Evolutionary conservation across 1,139 yeast genomes (phyloP).

Genomic region (Suhomyces atakaporum): DNA sequence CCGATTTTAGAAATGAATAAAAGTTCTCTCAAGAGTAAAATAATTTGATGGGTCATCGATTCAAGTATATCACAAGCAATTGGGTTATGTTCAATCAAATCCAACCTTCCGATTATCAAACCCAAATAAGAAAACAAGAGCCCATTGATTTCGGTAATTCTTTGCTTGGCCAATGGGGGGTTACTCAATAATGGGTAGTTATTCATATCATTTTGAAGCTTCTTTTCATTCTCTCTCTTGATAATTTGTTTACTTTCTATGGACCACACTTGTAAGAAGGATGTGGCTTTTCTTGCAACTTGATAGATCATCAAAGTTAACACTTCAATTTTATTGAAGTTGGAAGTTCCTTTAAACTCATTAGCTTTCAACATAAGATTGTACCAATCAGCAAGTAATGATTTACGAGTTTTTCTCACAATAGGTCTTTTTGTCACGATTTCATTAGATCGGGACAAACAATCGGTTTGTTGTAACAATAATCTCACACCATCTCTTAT

Average conservation of each 20-base stretch:
- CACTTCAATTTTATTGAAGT: constrained; percentile 64
- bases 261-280: constrained; percentile 77
- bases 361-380: constrained; percentile 85
- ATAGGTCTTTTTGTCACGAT: constrained; percentile 70
- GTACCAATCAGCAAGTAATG: constrained; percentile 87
- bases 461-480: constrained; percentile 74
- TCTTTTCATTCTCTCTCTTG: constrained; percentile 38
- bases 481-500: constrained; percentile 83
- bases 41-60: constrained; percentile 66
- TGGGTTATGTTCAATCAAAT: constrained; percentile 71
- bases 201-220: constrained; percentile 41
- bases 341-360: constrained; percentile 73
- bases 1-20: constrained; percentile 63
- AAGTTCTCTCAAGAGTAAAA: constrained; percentile 62
- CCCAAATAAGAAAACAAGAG: constrained; percentile 72
- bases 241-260: constrained; percentile 51
- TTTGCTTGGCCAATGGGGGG: constrained; percentile 70
- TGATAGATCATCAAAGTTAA: constrained; percentile 73
- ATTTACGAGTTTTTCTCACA: constrained; percentile 74
- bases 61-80: constrained; percentile 70
- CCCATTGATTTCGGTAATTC: constrained; percentile 75
- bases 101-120: constrained; percentile 68
- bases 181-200: constrained; percentile 45
- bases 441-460: constrained; percentile 80
- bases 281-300: constrained; percentile 70